Evolutionary conservation across 2,329 filamentous ascomycete species (phyloP), one percentile per base, ranked within the genome.

Genomic region (Pseudogymnoascus destructans): DNA sequence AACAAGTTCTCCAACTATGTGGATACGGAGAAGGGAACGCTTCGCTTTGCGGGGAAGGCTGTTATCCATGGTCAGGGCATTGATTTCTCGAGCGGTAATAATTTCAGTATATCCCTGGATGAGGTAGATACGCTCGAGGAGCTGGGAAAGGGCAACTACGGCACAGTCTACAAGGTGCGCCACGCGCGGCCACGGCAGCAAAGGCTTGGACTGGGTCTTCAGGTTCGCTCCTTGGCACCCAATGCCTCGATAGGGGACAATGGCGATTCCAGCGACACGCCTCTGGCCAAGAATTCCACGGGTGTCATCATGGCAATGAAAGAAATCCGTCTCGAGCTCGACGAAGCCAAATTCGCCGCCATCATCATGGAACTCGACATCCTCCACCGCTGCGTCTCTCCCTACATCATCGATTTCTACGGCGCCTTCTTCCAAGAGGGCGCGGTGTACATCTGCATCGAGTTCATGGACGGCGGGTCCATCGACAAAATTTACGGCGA

Each of bases 351-450:
- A 71, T 95, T 98, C 69, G 86, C 89, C 5, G 91, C 92, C 35
- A 98, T 98, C 68, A 86, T 97, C 66, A 98, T 97, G 81, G 93
- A 98, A 72, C 77, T 98, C 54, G 89, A 98, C 67, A 92, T 98
- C 62, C 77, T 98, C 2, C 93, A 98, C 73, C 87, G 93, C 65
- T 98, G 93, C 68, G 78, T 93, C 2, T 96, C 90, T 1, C 92
- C 93, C 0, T 95, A 92, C 72, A 97, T 98, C 65, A 93, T 98
- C 71, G 92, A 98, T 69, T 98, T 98, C 67, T 98, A 97, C 70
- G 93, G 93, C 0, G 93, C 93, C 4, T 98, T 98, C 71, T 98
- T 96, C 77, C 93, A 98, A 69, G 93, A 98, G 74, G 92, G 93
- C 25, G 93, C 93, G 0, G 93, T 98, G 1, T 98, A 98, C 72